phyloP scores from a whole-genome alignment of 2,329 filamentous ascomycete genomes.

The Curvularia hawaiiensis region DNA sequence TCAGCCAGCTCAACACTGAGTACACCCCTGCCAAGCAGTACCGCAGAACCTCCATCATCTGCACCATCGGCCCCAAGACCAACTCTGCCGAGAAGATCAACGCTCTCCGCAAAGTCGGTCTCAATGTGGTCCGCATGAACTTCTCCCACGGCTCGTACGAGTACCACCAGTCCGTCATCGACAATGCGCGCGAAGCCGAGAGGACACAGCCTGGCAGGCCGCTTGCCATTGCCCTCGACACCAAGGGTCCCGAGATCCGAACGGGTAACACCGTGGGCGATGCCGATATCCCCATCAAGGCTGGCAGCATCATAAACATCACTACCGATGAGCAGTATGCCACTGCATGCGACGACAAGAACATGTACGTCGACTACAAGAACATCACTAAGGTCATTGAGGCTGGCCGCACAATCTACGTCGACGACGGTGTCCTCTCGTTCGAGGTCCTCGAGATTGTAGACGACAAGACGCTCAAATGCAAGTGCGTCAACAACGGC shows the following conservation, averaged over 20 bases:
- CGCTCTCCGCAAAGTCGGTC: slow-evolving; percentile 83
- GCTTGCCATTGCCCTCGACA: slow-evolving; percentile 90
- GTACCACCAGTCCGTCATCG: slow-evolving; percentile 98
- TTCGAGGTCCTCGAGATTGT: slow-evolving; percentile 90
- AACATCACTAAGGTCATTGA: slow-evolving; percentile 99
- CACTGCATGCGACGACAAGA: slow-evolving; percentile 80
- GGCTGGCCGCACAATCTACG: slow-evolving; percentile 91
- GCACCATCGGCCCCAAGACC: slow-evolving; percentile 98
- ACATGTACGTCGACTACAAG: slow-evolving; percentile 99
- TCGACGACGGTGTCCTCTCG: slow-evolving; percentile 96
- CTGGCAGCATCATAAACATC: slow-evolving; percentile 87
- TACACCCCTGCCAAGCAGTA: slow-evolving; percentile 87
- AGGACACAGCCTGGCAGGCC: slow-evolving; percentile 78
- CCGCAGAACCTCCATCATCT: slow-evolving; percentile 96
- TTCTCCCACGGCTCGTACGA: slow-evolving; percentile 94
- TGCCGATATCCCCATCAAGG: slow-evolving; percentile 78
- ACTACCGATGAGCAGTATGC: slow-evolving; percentile 95
- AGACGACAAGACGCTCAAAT: slow-evolving; percentile 87
- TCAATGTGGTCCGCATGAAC: slow-evolving; percentile 99
- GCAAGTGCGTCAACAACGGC: slow-evolving; percentile 92
- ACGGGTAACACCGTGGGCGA: slow-evolving; percentile 76
- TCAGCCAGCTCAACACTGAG: slow-evolving; percentile 84
- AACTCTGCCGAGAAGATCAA: slow-evolving; percentile 98
- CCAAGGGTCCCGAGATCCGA: slow-evolving; percentile 86
- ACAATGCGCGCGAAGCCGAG: slow-evolving; percentile 90